Evolutionary conservation across 371 early-diverging fungal species (phyloP), one percentile per base, ranked within the genome.

Genomic region (Dentiscutata heterogama): DNA sequence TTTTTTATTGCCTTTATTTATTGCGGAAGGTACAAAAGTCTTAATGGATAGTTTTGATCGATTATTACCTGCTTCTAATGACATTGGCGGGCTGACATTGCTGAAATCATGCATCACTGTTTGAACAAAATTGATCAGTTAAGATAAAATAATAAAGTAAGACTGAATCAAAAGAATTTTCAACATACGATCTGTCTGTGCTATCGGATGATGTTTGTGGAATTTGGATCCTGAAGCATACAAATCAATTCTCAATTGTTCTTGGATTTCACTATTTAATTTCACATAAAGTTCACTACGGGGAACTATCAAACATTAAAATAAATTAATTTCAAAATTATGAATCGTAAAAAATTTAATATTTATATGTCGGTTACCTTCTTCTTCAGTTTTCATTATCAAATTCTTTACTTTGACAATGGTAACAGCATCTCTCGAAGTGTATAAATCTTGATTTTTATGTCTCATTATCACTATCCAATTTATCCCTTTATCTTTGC

Each of bases 361-460:
- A 29, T 27, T 58, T 86, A 78, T 56, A 83, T 83, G 82, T 82
- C 10, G 87, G 78, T 20, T 78, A 85, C 85, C 87, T 84, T 95
- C 96, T 3, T 87, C 88, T 85, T 95, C 96, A 0, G 90, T 87
- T 79, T 91, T 91, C 2, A 90, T 88, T 11, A 91, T 83, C 4
- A 94, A 89, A 86, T 94, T 94, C 82, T 93, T 92, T 25, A 95
- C 92, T 84, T 95, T 95, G 83, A 95, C 92, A 51, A 89, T 88
- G 0, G 87, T 86, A 3, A 68, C 82, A 78, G 78, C 78, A 60
- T 87, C 86, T 68, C 86, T 77, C 56, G 82, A 60, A 67, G 83
- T 35, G 51, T 60, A 60, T 2, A 25, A 22, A 81, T 83, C 83
- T 75, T 50, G 56, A 39, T 20, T 50, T 61, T 46, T 35, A 61